Percentiles rank a stretch among this genome's conserved stretches.
These are phyloP conservation scores for Fraxinus platypoda DNA, from an alignment of 305 asterid species.

Conservation along the genomic window DNA sequence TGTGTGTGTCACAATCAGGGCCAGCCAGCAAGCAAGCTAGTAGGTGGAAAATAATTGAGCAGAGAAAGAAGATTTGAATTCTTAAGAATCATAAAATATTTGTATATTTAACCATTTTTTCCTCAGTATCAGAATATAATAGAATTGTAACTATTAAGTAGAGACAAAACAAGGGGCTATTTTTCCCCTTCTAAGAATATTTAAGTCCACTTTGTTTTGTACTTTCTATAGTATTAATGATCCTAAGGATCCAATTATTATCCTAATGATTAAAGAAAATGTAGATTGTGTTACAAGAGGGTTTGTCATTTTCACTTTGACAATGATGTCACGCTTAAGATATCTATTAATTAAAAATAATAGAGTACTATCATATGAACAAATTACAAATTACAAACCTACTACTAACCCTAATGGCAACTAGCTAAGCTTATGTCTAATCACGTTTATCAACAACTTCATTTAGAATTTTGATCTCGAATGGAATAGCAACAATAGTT, in stretches of 20 bases:
- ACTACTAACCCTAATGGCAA: not conserved
- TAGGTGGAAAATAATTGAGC: constrained; percentile 39
- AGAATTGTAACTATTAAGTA: not conserved
- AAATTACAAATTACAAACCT: not conserved
- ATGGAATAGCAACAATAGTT: not conserved
- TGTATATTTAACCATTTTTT: constrained; percentile 32
- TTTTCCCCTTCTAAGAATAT: constrained; percentile 14
- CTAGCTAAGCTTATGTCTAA: not conserved
- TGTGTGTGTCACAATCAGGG: constrained; percentile 40
- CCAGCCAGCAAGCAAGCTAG: constrained; percentile 23
- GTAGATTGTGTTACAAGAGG: constrained; percentile 21
- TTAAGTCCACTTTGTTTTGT: constrained; percentile 26
- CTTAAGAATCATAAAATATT: not conserved
- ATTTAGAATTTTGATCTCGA: not conserved
- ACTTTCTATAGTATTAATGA: constrained; percentile 16
- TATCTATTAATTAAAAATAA: constrained; percentile 10
- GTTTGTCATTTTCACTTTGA: constrained; percentile 37
- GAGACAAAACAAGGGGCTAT: constrained; percentile 36
- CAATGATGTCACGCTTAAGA: constrained; percentile 2
- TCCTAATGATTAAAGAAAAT: constrained; percentile 19
- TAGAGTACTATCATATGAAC: not conserved
- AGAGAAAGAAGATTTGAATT: constrained; percentile 21
- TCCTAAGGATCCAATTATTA: constrained; percentile 39
- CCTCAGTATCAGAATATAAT: not conserved
- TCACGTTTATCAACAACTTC: constrained; percentile 14